Conservation (phyloP, 805 yeast species). For the Candida vartiovaarae region DNA sequence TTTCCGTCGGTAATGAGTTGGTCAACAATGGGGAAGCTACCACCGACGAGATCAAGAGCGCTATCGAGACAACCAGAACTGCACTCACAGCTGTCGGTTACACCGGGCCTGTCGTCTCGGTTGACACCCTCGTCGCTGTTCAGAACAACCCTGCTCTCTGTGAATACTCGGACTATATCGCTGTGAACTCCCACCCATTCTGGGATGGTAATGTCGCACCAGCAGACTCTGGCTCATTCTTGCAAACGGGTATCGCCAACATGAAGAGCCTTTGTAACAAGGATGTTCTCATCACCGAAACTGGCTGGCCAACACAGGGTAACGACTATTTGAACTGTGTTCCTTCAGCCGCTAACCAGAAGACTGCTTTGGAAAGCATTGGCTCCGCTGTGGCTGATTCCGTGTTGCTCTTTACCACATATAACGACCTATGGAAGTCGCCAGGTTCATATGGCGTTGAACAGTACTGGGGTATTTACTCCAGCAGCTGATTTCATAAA, state of each 20-base stretch:
- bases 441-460: conserved; percentile 53
- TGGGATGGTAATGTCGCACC: conserved; percentile 52
- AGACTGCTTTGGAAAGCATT: conserved; percentile 43
- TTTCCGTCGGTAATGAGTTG: conserved; percentile 59
- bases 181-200: conserved; percentile 63
- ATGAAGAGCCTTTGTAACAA: conserved; percentile 43
- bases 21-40: conserved; percentile 46
- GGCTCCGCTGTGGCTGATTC: conserved; percentile 37
- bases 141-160: conserved; percentile 45
- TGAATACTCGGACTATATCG: conserved; percentile 51
- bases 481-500: background rate
- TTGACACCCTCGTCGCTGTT: conserved; percentile 60
- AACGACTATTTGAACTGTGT: conserved; percentile 45
- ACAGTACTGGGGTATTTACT: conserved; percentile 39
- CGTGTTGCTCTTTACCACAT: conserved; percentile 53
- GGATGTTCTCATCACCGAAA: conserved; percentile 45
- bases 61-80: conserved; percentile 40
- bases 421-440: conserved; percentile 56
- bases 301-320: conserved; percentile 70
- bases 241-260: conserved; percentile 38
- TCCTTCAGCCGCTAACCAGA: conserved; percentile 48
- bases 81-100: conserved; percentile 40
- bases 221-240: conserved; percentile 46
- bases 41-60: conserved; percentile 38
- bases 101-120: conserved; percentile 53